Conservation (phyloP, 177 flowering plant genomes). For the Vitis hybrid region DNA sequence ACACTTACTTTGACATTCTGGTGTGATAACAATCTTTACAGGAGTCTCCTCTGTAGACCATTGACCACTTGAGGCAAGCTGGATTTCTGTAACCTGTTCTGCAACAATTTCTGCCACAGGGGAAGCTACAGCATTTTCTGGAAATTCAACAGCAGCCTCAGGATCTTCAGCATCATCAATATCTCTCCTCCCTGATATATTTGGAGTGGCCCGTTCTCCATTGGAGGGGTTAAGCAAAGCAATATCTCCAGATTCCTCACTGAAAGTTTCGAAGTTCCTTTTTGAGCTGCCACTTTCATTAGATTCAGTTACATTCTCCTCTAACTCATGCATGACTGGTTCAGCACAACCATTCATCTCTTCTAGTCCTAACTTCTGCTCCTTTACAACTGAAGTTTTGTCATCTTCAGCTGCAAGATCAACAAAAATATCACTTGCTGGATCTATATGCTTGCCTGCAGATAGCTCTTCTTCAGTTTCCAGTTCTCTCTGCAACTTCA, state of each 20-base stretch:
- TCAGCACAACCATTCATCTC: background rate
- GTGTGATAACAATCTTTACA: background rate
- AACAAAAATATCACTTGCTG: background rate
- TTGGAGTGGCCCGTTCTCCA: background rate
- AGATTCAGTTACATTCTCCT: background rate
- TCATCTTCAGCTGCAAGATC: constrained; percentile 1
- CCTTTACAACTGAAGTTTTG: background rate
- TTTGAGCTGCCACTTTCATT: background rate
- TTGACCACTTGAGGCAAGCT: background rate
- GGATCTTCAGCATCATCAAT: background rate
- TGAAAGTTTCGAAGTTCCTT: background rate
- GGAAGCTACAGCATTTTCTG: no score
- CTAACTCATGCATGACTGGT: background rate
- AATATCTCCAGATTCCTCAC: background rate
- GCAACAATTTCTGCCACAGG: background rate
- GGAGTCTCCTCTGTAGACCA: background rate
- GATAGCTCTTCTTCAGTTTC: background rate
- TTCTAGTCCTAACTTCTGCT: background rate
- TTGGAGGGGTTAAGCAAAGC: background rate
- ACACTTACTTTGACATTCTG: constrained; percentile 3
- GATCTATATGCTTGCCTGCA: background rate
- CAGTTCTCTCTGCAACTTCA: background rate
- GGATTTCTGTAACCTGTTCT: background rate
- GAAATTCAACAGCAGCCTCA: no score
- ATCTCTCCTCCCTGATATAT: background rate